phyloP scores from a whole-genome alignment of 495 filamentous ascomycete genomes.

The Ascodesmis nigricans region DNA sequence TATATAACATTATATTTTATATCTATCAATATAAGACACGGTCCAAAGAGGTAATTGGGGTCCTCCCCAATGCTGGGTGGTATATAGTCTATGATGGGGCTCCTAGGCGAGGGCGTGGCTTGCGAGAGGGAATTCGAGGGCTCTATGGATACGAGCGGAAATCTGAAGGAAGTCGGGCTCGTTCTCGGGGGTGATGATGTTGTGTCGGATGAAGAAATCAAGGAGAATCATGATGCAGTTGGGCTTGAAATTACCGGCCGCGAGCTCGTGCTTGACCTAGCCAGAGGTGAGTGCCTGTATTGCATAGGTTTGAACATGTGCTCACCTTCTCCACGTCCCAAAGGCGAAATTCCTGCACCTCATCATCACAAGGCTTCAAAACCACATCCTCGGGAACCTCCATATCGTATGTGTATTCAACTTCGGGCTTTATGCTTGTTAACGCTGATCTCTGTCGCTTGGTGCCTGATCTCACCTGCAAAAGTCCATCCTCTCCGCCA shows the following conservation, averaged over 20 bases:
- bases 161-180: constrained; percentile 69
- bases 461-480: too few species aligned
- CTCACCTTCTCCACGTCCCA: constrained; percentile 47
- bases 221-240: constrained; percentile 69
- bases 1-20: too few species aligned
- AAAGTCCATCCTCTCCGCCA: constrained; percentile 64
- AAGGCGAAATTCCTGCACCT: constrained; percentile 71
- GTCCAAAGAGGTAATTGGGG: too few species aligned
- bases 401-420: constrained; percentile 74
- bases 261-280: constrained; percentile 35
- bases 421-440: too few species aligned
- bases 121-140: constrained; percentile 49
- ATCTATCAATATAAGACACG: too few species aligned
- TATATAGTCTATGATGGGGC: too few species aligned
- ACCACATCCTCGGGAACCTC: constrained; percentile 44
- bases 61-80: too few species aligned
- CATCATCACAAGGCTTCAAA: constrained; percentile 57
- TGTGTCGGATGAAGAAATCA: constrained; percentile 80
- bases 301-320: neutral
- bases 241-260: constrained; percentile 64
- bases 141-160: constrained; percentile 48
- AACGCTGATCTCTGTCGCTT: too few species aligned
- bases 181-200: constrained; percentile 58
- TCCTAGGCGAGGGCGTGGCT: too few species aligned
- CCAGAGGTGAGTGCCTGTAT: neutral